Evolutionary conservation across 768 basidiomycete genomes (phyloP), one percentile per base, ranked within the genome.

Genomic region (Calocera viscosa): DNA sequence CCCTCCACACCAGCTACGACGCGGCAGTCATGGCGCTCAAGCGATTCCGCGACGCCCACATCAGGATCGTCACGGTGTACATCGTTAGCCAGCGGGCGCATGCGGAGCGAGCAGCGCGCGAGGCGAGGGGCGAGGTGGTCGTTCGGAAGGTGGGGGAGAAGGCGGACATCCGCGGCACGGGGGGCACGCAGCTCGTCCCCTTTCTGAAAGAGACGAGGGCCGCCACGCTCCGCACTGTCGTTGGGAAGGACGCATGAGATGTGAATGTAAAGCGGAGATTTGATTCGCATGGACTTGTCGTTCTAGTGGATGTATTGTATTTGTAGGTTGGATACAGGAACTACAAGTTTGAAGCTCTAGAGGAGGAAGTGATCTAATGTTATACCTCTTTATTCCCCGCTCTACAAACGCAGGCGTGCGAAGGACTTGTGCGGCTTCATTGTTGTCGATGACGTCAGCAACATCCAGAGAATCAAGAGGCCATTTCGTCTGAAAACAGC

Each of bases 151-250:
- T 8, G 34, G 84, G 81, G 71, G 86, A 81, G 30, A 80, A 82
- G 68, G 78, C 70, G 70, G 80, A 63, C 83, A 82, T 84, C 17
- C 83, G 85, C 41, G 95, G 95, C 1, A 97, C 95, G 0, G 95
- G 95, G 33, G 95, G 95, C 1, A 96, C 88, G 69, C 85, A 87
- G 40, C 78, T 97, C 24, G 84, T 91, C 14, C 76, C 83, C 12
- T 83, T 96, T 60, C 80, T 99, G 67, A 97, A 96, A 77, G 86
- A 89, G 22, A 91, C 90, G 14, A 83, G 95, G 67, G 94, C 96
- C 71, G 90, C 93, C 33, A 98, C 95, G 11, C 75, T 84, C 68
- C 17, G 64, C 12, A 64, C 22, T 10, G 33, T 33, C 16, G 64
- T 47, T 5, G 43, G 43, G 19, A 47, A 47, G 43, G 24, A 47